These are phyloP conservation scores for Lophiostoma macrostomum DNA, from an alignment of 495 filamentous ascomycete species.

Conservation along the genomic window DNA sequence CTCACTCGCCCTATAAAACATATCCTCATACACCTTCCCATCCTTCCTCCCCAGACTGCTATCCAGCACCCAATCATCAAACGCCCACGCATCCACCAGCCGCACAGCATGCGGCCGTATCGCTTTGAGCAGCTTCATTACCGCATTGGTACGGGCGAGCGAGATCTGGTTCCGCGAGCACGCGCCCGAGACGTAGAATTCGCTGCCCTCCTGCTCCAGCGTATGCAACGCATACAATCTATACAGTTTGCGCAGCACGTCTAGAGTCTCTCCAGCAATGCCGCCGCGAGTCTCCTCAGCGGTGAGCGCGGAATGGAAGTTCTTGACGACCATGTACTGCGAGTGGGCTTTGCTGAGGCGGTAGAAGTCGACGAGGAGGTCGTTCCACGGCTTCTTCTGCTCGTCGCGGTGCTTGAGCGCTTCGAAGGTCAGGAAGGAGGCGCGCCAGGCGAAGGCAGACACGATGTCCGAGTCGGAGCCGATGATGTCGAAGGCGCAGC, in stretches of 20 bases:
- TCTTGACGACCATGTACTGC: conserved; percentile 67
- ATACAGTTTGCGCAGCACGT: conserved; percentile 61
- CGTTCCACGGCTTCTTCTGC: conserved; percentile 68
- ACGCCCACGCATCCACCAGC: conserved; percentile 64
- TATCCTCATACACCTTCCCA: conserved; percentile 66
- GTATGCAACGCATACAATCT: conserved; percentile 63
- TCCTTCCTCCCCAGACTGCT: conserved; percentile 61
- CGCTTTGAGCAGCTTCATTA: conserved; percentile 63
- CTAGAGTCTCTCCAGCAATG: conserved; percentile 52
- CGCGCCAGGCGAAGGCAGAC: conserved; percentile 67
- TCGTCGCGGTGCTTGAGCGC: conserved; percentile 67
- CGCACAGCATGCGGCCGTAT: conserved; percentile 65
- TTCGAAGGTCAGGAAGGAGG: conserved; percentile 67
- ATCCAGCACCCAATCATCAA: conserved; percentile 69
- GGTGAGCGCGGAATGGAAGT: conserved; percentile 66
- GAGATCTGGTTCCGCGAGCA: conserved; percentile 64
- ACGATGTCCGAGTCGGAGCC: conserved; percentile 61
- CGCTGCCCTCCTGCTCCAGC: conserved; percentile 60
- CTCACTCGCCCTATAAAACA: conserved; percentile 63
- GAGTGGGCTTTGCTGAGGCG: conserved; percentile 65
- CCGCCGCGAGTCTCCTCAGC: not conserved
- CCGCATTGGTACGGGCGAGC: conserved; percentile 56
- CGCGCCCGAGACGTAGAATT: conserved; percentile 64
- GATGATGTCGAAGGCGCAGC: conserved; percentile 65
- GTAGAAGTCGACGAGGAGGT: conserved; percentile 70